These are phyloP conservation scores for Citrus inodora DNA, from an alignment of 345 rosid genomes.

Conservation along the genomic window DNA sequence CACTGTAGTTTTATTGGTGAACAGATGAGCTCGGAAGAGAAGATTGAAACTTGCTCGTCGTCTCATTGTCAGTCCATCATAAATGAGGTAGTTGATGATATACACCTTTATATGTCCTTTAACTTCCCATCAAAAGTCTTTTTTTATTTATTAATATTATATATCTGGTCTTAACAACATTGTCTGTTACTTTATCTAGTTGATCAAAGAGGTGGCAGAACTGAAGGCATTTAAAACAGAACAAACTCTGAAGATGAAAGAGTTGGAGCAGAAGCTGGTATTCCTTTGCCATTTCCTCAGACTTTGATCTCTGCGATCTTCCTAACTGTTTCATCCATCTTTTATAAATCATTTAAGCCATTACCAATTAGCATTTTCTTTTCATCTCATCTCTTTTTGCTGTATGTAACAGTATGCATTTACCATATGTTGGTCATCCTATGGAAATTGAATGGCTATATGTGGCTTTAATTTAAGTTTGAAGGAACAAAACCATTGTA, in stretches of 20 bases:
- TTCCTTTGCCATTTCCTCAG: background rate
- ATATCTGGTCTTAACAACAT: background rate
- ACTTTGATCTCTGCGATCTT: constrained; percentile 7
- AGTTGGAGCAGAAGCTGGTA: constrained; percentile 81
- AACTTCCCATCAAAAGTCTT: background rate
- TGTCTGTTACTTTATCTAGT: constrained; percentile 34
- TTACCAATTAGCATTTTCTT: background rate
- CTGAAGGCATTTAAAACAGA: constrained; percentile 46
- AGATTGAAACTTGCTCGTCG: constrained; percentile 31
- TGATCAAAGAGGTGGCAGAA: constrained; percentile 52
- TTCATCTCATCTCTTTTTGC: background rate
- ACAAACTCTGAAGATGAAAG: constrained; percentile 44
- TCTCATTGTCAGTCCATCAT: constrained; percentile 29
- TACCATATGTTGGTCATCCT: background rate
- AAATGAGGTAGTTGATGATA: constrained; percentile 42
- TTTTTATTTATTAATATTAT: background rate
- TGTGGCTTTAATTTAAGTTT: background rate
- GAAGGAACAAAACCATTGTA: background rate
- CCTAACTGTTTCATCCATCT: background rate
- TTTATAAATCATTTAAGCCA: constrained; percentile 11
- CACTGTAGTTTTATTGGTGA: constrained; percentile 17
- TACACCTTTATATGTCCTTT: background rate
- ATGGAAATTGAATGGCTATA: background rate
- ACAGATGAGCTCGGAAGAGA: constrained; percentile 23
- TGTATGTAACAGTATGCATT: background rate